Percentiles rank a stretch among this genome's conserved stretches.
These are phyloP conservation scores for Acorus calamus DNA, from an alignment of 106 monocot species.

Conservation along the genomic window DNA sequence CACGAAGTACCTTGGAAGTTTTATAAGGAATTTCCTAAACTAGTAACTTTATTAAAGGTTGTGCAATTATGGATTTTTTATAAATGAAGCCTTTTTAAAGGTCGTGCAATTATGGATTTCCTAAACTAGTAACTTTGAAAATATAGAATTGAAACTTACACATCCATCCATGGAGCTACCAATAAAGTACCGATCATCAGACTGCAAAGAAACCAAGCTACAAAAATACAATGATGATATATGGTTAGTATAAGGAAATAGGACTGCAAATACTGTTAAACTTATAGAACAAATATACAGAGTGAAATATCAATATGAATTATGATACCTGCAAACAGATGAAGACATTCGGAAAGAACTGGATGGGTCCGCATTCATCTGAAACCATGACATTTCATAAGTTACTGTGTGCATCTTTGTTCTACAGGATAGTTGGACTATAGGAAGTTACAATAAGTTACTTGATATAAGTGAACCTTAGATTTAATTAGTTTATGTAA, in stretches of 20 bases:
- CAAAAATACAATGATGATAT: conserved; percentile 3
- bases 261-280: neutral
- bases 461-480: no score
- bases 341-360: conserved; percentile 43
- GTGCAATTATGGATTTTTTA: no score
- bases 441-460: no score
- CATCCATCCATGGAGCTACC: conserved; percentile 93
- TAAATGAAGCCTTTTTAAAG: no score
- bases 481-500: no score
- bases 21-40: no score
- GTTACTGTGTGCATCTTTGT: no score
- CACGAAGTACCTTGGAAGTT: no score
- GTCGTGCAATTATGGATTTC: no score
- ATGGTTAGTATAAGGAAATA: neutral
- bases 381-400: neutral
- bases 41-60: no score
- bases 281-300: neutral
- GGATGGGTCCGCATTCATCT: conserved; percentile 28
- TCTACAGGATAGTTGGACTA: no score
- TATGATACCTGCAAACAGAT: conserved; percentile 67
- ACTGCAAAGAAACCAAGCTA: conserved; percentile 61
- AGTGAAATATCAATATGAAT: neutral
- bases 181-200: conserved; percentile 76
- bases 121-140: neutral
- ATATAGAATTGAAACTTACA: conserved; percentile 34